These are phyloP conservation scores for Hirschfeldia incana DNA, from an alignment of 345 rosid genomes.

Conservation along the genomic window DNA sequence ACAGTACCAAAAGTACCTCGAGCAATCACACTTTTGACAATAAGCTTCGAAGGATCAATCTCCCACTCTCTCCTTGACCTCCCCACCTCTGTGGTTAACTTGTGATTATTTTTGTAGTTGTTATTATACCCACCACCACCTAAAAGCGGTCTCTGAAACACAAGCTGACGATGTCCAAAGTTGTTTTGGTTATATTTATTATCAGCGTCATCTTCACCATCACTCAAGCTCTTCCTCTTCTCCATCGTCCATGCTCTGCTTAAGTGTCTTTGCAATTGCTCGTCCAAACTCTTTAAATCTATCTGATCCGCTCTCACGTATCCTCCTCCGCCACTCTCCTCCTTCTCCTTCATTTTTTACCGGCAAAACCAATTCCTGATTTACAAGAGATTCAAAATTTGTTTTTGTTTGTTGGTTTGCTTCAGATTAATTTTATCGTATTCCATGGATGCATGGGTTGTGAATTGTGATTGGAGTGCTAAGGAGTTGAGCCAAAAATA, in stretches of 20 bases:
- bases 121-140: slow-evolving; percentile 19
- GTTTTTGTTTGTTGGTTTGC: background rate
- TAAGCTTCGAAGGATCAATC: slow-evolving; percentile 93
- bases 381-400: background rate
- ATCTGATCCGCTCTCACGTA: slow-evolving; percentile 97
- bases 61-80: slow-evolving; percentile 89
- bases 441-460: background rate
- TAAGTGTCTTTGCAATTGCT: slow-evolving; percentile 87
- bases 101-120: background rate
- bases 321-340: slow-evolving; percentile 56
- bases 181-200: slow-evolving; percentile 28
- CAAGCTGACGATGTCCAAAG: slow-evolving; percentile 34
- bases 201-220: slow-evolving; percentile 37
- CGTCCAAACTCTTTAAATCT: slow-evolving; percentile 93
- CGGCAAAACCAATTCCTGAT: background rate
- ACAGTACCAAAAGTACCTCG: slow-evolving; percentile 96
- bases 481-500: background rate
- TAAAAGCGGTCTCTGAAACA: slow-evolving; percentile 34
- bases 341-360: slow-evolving; percentile 56
- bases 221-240: slow-evolving; percentile 60
- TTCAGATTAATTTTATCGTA: background rate
- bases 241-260: slow-evolving; percentile 84
- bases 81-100: slow-evolving; percentile 14
- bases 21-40: slow-evolving; percentile 76
- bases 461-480: slow-evolving; percentile 20